Evolutionary conservation across 2,329 filamentous ascomycete species (phyloP).

Genomic region (Aspergillus proliferans): DNA sequence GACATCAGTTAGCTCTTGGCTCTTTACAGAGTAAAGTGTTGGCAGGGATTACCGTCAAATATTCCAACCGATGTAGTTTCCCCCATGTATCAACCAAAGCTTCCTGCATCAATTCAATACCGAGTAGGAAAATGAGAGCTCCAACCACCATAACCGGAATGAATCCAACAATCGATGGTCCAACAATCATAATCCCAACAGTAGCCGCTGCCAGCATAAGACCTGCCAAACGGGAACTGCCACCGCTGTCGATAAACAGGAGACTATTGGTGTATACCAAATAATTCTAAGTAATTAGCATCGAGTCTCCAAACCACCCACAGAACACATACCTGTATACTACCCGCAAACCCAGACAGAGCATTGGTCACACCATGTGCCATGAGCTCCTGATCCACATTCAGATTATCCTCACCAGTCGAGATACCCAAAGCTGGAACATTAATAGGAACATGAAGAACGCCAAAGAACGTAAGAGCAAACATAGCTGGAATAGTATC

Average conservation of each 20-base stretch:
- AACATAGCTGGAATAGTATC: slow-evolving; percentile 91
- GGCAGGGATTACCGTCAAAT: slow-evolving; percentile 61
- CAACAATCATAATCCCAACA: slow-evolving; percentile 73
- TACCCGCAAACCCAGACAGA: slow-evolving; percentile 76
- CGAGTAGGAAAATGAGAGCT: slow-evolving; percentile 87
- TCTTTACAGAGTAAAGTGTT: neutral
- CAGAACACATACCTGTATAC: slow-evolving; percentile 56
- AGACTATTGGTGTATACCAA: slow-evolving; percentile 95
- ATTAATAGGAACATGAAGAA: slow-evolving; percentile 96
- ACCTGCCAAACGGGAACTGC: slow-evolving; percentile 78
- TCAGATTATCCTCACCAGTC: slow-evolving; percentile 83
- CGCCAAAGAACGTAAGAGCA: slow-evolving; percentile 92
- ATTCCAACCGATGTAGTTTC: slow-evolving; percentile 80
- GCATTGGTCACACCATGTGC: slow-evolving; percentile 92
- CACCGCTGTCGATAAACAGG: slow-evolving; percentile 92
- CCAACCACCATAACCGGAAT: slow-evolving; percentile 97
- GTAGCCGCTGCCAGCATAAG: slow-evolving; percentile 77
- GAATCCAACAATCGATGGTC: slow-evolving; percentile 81
- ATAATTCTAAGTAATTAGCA: slow-evolving; percentile 63
- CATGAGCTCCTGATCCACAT: slow-evolving; percentile 84
- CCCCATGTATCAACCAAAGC: slow-evolving; percentile 83
- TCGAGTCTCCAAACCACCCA: neutral
- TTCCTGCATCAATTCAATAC: slow-evolving; percentile 84
- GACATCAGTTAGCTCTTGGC: slow-evolving; percentile 3
- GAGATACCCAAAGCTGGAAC: slow-evolving; percentile 88